These are phyloP conservation scores for Cucumis hystrix DNA, from an alignment of 306 rosid genomes.

Conservation along the genomic window DNA sequence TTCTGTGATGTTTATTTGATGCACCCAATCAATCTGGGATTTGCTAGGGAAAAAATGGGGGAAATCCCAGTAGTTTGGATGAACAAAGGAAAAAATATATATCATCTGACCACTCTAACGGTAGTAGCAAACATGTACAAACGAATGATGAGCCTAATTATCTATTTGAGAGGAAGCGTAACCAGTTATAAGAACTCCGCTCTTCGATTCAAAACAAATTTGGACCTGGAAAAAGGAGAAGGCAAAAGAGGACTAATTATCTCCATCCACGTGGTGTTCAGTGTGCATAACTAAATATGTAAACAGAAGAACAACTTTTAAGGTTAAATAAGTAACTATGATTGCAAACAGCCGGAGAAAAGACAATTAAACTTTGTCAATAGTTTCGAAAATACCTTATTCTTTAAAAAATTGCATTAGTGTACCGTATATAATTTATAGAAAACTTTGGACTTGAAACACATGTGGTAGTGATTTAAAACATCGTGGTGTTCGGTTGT, in stretches of 20 bases:
- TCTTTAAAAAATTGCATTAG: background rate
- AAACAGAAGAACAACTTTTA: background rate
- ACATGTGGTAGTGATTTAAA: background rate
- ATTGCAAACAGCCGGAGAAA: background rate
- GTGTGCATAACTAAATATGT: background rate
- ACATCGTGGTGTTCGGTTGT: background rate
- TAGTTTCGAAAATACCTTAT: background rate
- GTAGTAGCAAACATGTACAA: constrained; percentile 1
- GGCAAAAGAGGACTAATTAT: background rate
- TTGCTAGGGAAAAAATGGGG: constrained; percentile 19
- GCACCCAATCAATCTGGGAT: constrained; percentile 35
- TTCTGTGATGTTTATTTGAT: constrained; percentile 20
- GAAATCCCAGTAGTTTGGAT: constrained; percentile 27
- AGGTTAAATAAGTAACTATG: too few relatives aligned
- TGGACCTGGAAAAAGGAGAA: constrained; percentile 19
- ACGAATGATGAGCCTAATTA: background rate
- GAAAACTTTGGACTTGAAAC: background rate
- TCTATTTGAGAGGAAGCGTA: background rate
- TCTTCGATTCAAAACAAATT: constrained; percentile 4
- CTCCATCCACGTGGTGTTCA: background rate
- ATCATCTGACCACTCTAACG: constrained; percentile 10
- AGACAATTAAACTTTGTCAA: background rate
- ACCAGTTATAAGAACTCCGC: background rate
- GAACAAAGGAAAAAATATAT: constrained; percentile 19
- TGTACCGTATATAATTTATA: too few relatives aligned